These are phyloP conservation scores for Triticum timopheevii DNA, from an alignment of 176 grass and related monocot species.

Conservation along the genomic window DNA sequence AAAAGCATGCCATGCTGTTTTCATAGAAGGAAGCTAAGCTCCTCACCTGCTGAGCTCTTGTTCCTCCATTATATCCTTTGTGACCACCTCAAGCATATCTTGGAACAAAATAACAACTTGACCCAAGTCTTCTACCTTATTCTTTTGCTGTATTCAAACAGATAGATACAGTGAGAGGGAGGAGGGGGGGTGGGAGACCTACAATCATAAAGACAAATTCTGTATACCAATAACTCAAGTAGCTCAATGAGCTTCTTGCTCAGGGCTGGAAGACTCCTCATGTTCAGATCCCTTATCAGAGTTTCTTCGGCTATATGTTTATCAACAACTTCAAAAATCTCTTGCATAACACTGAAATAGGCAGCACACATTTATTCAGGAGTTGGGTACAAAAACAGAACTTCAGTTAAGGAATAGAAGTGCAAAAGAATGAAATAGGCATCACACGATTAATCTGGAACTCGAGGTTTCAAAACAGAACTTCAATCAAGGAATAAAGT, in stretches of 20 bases:
- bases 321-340: conserved; percentile 69
- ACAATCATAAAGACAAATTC: conserved; percentile 24
- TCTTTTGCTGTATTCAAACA: conserved; percentile 66
- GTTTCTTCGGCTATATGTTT: conserved; percentile 26
- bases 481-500: background rate
- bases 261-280: conserved; percentile 75
- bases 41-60: conserved; percentile 64
- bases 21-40: conserved; percentile 26
- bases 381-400: conserved; percentile 15
- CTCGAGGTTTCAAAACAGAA: conserved; percentile 15
- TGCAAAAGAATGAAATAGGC: conserved; percentile 59
- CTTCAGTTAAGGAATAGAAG: background rate
- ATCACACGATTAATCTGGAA: background rate
- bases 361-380: background rate
- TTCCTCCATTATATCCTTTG: conserved; percentile 95
- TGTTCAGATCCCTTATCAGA: conserved; percentile 59
- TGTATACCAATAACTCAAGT: conserved; percentile 78
- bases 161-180: conserved; percentile 21
- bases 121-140: conserved; percentile 70
- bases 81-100: conserved; percentile 99
- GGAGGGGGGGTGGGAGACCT: background rate
- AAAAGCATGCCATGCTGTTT: background rate
- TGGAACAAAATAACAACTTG: conserved; percentile 95
- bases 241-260: conserved; percentile 82
- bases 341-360: conserved; percentile 64